phyloP scores from a whole-genome alignment of 345 rosid genomes.

The Passiflora organensis region DNA sequence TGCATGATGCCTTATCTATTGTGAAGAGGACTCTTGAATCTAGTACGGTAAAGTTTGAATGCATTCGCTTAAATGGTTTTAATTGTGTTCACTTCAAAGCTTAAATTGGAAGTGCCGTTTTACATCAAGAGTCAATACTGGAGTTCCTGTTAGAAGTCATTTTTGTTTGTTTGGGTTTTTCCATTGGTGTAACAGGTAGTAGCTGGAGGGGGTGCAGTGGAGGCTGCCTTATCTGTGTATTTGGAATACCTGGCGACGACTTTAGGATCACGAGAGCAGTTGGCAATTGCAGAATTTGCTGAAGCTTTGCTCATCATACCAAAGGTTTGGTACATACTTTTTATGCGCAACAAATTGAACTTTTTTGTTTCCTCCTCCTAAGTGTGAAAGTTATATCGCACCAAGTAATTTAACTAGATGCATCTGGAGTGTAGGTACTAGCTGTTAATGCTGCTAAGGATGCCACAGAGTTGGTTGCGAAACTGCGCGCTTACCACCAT shows the following conservation, averaged over 20 bases:
- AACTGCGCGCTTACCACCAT: constrained; percentile 90
- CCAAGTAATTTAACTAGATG: background rate
- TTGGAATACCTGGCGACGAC: constrained; percentile 93
- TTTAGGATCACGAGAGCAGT: constrained; percentile 86
- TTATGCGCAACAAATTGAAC: background rate
- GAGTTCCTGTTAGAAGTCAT: background rate
- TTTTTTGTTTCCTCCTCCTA: background rate
- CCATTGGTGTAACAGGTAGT: constrained; percentile 57
- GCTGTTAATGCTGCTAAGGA: constrained; percentile 97
- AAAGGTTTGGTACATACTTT: constrained; percentile 38
- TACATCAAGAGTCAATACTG: background rate
- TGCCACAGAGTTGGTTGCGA: constrained; percentile 91
- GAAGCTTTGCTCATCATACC: constrained; percentile 83
- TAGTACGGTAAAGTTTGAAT: constrained; percentile 52
- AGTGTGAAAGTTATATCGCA: background rate
- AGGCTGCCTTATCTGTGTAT: constrained; percentile 82
- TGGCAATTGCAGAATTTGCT: constrained; percentile 95
- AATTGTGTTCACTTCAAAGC: background rate
- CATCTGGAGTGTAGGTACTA: constrained; percentile 51
- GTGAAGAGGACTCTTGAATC: constrained; percentile 98
- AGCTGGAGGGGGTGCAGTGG: constrained; percentile 99
- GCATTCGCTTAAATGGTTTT: background rate
- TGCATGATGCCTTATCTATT: constrained; percentile 76
- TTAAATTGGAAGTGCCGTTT: too few species aligned
- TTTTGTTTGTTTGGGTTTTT: background rate